Conservation (phyloP, 441 rosid species). For the Sinapis alba region DNA sequence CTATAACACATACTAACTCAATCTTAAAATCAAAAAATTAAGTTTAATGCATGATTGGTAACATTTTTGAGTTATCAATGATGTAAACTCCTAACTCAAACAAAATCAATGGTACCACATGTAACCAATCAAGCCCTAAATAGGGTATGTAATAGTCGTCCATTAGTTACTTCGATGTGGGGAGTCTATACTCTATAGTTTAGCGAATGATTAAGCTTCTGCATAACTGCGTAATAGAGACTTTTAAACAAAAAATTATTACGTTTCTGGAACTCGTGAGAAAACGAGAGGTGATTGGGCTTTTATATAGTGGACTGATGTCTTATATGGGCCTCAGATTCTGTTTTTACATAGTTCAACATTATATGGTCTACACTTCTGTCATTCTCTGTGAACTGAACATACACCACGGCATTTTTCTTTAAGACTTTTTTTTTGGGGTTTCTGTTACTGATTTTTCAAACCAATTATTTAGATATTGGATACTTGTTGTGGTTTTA, state of each 20-base stretch:
- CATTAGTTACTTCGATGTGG: too few relatives aligned
- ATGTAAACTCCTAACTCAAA: too few relatives aligned
- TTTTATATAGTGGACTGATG: not conserved
- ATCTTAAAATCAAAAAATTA: too few relatives aligned
- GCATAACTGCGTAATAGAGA: conserved; percentile 1
- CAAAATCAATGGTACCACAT: too few relatives aligned
- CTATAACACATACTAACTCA: too few relatives aligned
- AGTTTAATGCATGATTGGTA: too few relatives aligned
- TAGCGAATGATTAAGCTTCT: conserved; percentile 28
- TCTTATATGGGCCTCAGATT: not conserved
- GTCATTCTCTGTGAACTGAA: not conserved
- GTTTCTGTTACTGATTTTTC: not conserved
- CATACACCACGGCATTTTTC: not conserved
- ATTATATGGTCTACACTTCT: not conserved
- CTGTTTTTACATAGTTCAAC: not conserved
- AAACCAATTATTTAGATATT: not conserved
- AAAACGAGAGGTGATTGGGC: not conserved
- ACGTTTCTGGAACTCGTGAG: not conserved
- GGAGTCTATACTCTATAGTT: too few relatives aligned
- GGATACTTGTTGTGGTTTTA: not conserved
- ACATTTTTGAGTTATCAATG: too few relatives aligned
- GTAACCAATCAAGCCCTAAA: too few relatives aligned
- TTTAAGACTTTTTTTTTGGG: not conserved
- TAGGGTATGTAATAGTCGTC: too few relatives aligned
- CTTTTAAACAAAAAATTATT: not conserved